Evolutionary conservation across 208 protist species (phyloP), one percentile per base, ranked within the genome.

Genomic region (Leishmania guyanensis): DNA sequence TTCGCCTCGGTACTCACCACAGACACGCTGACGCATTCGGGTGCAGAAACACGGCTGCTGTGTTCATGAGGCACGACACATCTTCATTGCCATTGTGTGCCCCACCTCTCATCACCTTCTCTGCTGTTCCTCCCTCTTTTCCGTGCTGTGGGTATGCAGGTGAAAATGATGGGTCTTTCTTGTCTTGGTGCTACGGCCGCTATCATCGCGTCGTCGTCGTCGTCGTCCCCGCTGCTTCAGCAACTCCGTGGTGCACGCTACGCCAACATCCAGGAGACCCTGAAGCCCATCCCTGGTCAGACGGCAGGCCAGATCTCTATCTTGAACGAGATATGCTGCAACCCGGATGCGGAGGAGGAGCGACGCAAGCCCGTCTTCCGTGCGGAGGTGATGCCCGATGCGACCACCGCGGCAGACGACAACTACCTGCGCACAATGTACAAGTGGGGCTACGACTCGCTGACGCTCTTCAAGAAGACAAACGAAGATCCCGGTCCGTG

Each of bases 401-500:
- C 84, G 20, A 64, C 72, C 20, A 71, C 60, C 29, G 58, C 69
- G 12, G 71, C 56, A 2, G 83, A 58, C 9, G 78, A 82, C 72
- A 88, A 77, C 73, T 95, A 94, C 76, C 88, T 95, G 36, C 90
- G 86, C 71, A 85, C 84, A 8, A 97, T 97, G 94, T 88, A 96
- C 78, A 71, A 91, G 68, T 97, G 94, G 94, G 94, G 94, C 39
- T 97, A 91, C 83, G 85, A 97, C 88, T 96, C 92, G 17, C 89
- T 97, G 50, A 95, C 94, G 64, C 87, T 97, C 60, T 97, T 97
- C 77, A 88, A 89, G 65, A 95, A 95, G 84, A 88, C 90, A 20
- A 97, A 97, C 88, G 94, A 97, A 84, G 92, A 96, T 78, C 88
- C 92, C 22, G 94, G 94, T 2, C 92, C 92, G 87, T 97, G 93